These are phyloP conservation scores for Aspergillus pseudonomiae DNA, from an alignment of 2,329 filamentous ascomycete genomes.

Conservation along the genomic window DNA sequence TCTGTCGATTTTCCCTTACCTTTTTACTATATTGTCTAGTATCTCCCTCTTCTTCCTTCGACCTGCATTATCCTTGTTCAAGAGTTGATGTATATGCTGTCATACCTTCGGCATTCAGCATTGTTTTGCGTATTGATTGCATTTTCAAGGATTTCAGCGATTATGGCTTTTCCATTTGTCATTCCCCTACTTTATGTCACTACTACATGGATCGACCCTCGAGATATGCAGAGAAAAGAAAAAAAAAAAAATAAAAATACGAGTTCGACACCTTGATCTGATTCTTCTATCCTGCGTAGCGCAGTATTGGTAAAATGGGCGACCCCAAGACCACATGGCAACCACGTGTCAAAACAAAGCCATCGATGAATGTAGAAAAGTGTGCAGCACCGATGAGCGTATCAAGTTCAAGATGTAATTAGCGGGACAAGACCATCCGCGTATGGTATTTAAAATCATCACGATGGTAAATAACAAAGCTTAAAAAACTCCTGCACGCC, in stretches of 20 bases:
- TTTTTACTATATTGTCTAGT: constrained; percentile 5
- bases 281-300: not conserved
- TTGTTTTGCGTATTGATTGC: constrained; percentile 21
- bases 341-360: constrained; percentile 4
- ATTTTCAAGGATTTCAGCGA: constrained; percentile 29
- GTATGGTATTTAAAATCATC: constrained; percentile 2
- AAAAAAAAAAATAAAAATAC: not conserved
- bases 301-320: not conserved
- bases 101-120: constrained; percentile 47
- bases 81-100: constrained; percentile 83
- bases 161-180: constrained; percentile 15
- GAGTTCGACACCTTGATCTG: not conserved
- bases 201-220: not conserved
- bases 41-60: constrained; percentile 3
- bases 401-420: not conserved
- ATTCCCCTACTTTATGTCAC: constrained; percentile 7
- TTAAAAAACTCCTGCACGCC: constrained; percentile 4
- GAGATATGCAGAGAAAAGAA: constrained; percentile 3
- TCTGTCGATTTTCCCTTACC: constrained; percentile 4
- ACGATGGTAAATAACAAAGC: constrained; percentile 3
- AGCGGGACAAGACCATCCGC: not conserved
- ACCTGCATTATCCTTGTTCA: constrained; percentile 14
- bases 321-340: constrained; percentile 3
- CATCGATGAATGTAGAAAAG: not conserved
- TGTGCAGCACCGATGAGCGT: not conserved